Conservation (phyloP, 768 basidiomycete species). For the Cystobasidium tubakii region DNA sequence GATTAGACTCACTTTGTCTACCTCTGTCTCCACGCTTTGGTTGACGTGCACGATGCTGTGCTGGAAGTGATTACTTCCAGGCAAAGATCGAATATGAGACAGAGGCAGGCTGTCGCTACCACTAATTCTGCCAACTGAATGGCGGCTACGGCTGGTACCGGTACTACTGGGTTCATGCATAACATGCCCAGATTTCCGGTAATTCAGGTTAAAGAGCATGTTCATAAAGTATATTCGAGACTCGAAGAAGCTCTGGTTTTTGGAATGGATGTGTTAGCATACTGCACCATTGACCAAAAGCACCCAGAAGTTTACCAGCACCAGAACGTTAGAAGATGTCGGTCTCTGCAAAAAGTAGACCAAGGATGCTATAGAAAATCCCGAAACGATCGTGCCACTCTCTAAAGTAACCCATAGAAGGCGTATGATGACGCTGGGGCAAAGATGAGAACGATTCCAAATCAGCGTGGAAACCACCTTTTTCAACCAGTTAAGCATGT, state of each 20-base stretch:
- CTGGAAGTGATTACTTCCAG: neutral
- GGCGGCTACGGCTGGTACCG: neutral
- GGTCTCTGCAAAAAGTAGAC: neutral
- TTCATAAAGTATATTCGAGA: slow-evolving; percentile 4
- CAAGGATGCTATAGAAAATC: neutral
- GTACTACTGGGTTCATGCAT: neutral
- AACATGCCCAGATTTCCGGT: neutral
- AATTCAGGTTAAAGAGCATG: neutral
- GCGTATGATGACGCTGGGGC: neutral
- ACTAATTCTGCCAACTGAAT: neutral
- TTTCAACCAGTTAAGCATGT: neutral
- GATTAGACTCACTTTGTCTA: neutral
- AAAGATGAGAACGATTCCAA: too few relatives aligned
- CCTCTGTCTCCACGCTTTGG: neutral
- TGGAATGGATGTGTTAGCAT: too few relatives aligned
- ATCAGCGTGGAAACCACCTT: too few relatives aligned
- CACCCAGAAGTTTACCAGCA: neutral
- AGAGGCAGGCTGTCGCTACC: neutral
- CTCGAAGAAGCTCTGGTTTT: too few relatives aligned
- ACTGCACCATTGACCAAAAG: too few relatives aligned
- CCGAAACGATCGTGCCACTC: neutral
- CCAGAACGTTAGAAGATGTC: neutral
- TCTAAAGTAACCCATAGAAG: neutral
- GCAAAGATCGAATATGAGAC: neutral
- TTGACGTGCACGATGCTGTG: neutral